phyloP scores from a whole-genome alignment of 495 filamentous ascomycete genomes.

The Penicillium soppii region DNA sequence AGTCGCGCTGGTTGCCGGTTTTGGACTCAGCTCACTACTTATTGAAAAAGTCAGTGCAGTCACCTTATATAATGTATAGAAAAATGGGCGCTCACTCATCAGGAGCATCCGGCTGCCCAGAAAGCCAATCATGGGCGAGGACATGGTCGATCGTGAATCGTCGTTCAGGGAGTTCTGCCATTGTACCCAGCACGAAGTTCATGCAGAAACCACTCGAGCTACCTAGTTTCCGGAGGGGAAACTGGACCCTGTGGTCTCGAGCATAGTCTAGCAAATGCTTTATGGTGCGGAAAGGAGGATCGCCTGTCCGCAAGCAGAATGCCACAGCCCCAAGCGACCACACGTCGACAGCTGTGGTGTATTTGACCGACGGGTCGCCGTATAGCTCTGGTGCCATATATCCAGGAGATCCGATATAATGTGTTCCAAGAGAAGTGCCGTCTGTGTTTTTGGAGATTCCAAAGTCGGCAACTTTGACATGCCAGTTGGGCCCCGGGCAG shows the following conservation, averaged over 20 bases:
- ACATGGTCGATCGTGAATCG: not conserved
- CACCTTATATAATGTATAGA: no score
- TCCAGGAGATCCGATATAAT: not conserved
- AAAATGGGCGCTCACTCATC: not conserved
- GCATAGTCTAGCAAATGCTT: no score
- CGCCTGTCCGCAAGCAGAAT: not conserved
- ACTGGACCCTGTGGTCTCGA: not conserved
- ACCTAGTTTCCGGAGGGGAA: not conserved
- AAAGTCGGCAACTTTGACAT: not conserved
- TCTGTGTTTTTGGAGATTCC: not conserved
- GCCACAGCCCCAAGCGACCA: not conserved
- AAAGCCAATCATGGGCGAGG: not conserved
- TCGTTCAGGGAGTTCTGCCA: not conserved
- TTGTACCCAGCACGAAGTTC: not conserved
- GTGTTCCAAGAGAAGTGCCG: not conserved
- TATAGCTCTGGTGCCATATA: not conserved
- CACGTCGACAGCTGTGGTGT: not conserved
- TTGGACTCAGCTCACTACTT: no score
- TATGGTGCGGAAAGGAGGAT: not conserved
- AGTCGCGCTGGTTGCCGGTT: no score
- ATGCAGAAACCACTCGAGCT: not conserved
- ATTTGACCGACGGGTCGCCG: not conserved
- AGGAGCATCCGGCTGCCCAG: not conserved
- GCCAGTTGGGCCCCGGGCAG: not conserved
- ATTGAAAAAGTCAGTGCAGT: no score